These are phyloP conservation scores for Galeopsis tetrahit DNA, from an alignment of 257 asterid genomes.

Conservation along the genomic window DNA sequence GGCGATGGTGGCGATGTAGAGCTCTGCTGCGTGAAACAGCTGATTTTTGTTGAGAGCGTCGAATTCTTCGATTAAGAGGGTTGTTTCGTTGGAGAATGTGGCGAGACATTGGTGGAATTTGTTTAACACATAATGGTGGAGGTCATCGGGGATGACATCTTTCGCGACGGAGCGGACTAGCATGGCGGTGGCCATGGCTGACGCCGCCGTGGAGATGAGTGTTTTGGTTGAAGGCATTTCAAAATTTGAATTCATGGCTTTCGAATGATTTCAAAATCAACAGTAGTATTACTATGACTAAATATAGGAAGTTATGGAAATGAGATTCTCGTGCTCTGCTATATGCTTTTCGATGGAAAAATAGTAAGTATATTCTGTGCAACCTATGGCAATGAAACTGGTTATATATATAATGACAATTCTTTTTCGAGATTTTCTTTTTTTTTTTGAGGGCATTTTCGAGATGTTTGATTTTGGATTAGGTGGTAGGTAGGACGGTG, in stretches of 20 bases:
- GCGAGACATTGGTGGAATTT: slow-evolving; percentile 26
- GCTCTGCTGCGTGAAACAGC: slow-evolving; percentile 50
- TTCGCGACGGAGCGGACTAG: slow-evolving; percentile 43
- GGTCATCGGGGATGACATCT: slow-evolving; percentile 48
- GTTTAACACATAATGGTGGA: slow-evolving; percentile 23
- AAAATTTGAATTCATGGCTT: background rate
- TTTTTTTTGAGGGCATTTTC: too few species aligned
- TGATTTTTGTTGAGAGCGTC: slow-evolving; percentile 50
- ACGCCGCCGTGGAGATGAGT: slow-evolving; percentile 52
- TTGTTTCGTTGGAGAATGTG: slow-evolving; percentile 42
- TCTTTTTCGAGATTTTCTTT: too few species aligned
- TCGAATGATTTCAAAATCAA: background rate
- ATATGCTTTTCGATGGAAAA: too few species aligned
- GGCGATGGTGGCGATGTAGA: slow-evolving; percentile 35
- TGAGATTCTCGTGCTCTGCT: background rate
- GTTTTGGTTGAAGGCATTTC: slow-evolving; percentile 41
- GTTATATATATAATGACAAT: background rate
- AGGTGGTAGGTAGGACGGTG: too few species aligned
- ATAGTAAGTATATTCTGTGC: background rate
- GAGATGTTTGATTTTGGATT: background rate
- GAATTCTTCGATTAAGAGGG: slow-evolving; percentile 51
- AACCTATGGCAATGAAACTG: background rate
- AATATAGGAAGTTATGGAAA: background rate
- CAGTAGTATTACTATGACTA: too few species aligned
- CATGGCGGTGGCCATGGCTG: slow-evolving; percentile 53